Evolutionary conservation across 1,139 yeast species (phyloP).

Genomic region (Suhomyces ambrosiae): DNA sequence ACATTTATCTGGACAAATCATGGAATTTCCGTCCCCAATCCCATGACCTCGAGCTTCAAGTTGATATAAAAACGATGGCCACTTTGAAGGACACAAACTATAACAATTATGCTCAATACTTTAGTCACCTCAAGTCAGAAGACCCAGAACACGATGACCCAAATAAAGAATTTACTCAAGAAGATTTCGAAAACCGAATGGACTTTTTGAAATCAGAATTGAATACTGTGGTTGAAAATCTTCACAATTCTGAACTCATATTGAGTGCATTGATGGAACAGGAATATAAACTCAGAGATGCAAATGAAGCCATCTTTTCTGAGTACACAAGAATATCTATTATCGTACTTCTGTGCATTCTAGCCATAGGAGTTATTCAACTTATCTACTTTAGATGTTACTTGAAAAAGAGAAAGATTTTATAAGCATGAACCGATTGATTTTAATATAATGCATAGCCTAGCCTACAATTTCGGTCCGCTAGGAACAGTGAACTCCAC

Average conservation of each 20-base stretch:
- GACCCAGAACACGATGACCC: constrained; percentile 8
- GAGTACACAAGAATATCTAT: constrained; percentile 35
- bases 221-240: constrained; percentile 31
- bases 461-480: too few species aligned
- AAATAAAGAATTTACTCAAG: constrained; percentile 27
- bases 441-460: neutral
- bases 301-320: constrained; percentile 42
- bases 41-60: constrained; percentile 38
- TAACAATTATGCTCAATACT: constrained; percentile 38
- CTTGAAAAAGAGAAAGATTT: constrained; percentile 30
- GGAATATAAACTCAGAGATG: constrained; percentile 40
- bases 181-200: constrained; percentile 37
- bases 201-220: constrained; percentile 34
- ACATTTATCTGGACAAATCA: constrained; percentile 43
- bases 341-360: constrained; percentile 29
- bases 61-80: constrained; percentile 38
- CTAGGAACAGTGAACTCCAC: neutral
- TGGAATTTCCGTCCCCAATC: constrained; percentile 43
- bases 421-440: constrained; percentile 9
- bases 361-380: constrained; percentile 35
- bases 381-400: constrained; percentile 31
- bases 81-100: constrained; percentile 40
- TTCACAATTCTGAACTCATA: constrained; percentile 30
- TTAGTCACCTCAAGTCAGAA: constrained; percentile 23
- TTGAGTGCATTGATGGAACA: constrained; percentile 35